Percentiles rank a stretch among this genome's conserved stretches.
phyloP scores from a whole-genome alignment of 306 rosid species.

The Cucurbita maxima region DNA sequence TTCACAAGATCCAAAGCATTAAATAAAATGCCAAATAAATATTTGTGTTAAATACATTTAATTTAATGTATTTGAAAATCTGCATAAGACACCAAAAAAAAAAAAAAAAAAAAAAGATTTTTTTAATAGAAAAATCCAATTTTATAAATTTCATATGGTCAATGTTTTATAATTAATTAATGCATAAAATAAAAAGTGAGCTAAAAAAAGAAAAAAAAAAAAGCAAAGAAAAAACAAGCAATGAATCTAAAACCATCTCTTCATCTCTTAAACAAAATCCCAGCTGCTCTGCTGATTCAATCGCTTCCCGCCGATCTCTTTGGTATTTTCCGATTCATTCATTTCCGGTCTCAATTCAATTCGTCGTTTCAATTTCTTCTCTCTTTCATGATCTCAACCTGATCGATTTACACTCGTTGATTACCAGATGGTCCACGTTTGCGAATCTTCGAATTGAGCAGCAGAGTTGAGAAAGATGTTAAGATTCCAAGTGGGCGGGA shows the following conservation, averaged over 20 bases:
- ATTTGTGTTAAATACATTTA: too few relatives aligned
- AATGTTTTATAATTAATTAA: too few relatives aligned
- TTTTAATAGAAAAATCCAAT: too few relatives aligned
- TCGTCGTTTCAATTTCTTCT: background rate
- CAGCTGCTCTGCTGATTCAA: background rate
- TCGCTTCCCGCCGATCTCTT: slow-evolving; percentile 7
- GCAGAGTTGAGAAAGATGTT: slow-evolving; percentile 31
- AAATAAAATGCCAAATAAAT: too few relatives aligned
- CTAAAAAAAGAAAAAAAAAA: background rate
- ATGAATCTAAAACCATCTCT: background rate
- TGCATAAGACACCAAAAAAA: too few relatives aligned
- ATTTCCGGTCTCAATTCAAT: background rate
- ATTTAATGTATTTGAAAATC: too few relatives aligned
- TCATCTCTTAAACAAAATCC: background rate
- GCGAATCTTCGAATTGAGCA: background rate
- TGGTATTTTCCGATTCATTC: background rate
- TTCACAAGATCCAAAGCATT: too few relatives aligned
- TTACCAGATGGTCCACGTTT: background rate
- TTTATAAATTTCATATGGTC: too few relatives aligned
- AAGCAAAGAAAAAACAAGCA: background rate
- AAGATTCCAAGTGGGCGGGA: slow-evolving; percentile 72
- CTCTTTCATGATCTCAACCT: background rate
- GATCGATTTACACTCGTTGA: background rate
- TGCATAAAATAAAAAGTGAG: background rate
- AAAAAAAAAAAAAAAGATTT: too few relatives aligned